Base-by-base conservation (phyloP, 2,329 filamentous ascomycete genomes). In the Apiospora pterosperma region DNA sequence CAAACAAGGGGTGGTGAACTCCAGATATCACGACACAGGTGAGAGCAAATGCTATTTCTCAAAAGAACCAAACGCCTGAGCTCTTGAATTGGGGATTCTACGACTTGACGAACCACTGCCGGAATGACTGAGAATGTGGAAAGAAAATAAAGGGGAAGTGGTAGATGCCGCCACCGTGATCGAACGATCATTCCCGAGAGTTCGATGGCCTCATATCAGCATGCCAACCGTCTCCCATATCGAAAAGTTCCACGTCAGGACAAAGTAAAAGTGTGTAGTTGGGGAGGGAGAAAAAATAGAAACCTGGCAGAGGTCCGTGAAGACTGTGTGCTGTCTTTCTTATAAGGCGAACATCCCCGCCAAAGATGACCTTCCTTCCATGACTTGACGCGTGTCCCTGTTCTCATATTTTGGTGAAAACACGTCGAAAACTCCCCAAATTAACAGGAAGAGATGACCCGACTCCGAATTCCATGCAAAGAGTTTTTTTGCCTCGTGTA, bases 391-490 rank as follows among this genome's bases (percentile, higher is more conserved):
- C 65, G 62, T 65, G 67, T 65, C 36, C 52, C 63, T 25, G 23
- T 39, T 42, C 34, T 42, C 31, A 62, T 52, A 39, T 58, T 64
- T 59, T 44, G 65, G 58, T n/a, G 48, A 52, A 63, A 66, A 38
- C 66, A 63, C 63, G 63, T 66, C 64, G 65, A 66, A 67, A 67
- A 65, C 60, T 64, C 67, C 65, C 67, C 69, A 68, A 71, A 65
- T 69, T 70, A 69, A 71, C 67, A 67, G 69, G 65, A 67, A 63
- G 65, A 64, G 63, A 72, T 69, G 67, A 70, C 68, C 71, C 67
- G 71, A 74, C 69, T 74, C 73, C 70, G 68, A 66, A 69, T 69
- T 70, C 72, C 71, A 74, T 75, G 72, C 70, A 74, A 70, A 55
- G 28, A 55, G 25, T 55, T 55, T 52, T 55, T 55, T 72, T 64